Evolutionary conservation across 805 yeast species (phyloP).

Genomic region (Metschnikowia cubensis): DNA sequence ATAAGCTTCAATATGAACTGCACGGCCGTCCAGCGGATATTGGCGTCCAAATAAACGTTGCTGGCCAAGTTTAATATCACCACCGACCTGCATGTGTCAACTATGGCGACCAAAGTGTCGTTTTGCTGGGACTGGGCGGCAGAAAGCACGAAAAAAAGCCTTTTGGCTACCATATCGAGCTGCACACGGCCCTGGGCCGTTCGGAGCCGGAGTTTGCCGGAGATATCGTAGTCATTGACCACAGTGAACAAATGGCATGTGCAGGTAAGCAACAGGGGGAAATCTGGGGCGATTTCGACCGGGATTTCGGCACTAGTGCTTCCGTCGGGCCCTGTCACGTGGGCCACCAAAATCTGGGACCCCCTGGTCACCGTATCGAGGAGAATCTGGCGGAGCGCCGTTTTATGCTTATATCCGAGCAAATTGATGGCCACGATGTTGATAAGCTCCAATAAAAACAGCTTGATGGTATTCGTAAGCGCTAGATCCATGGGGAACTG

Average conservation of each 20-base stretch:
- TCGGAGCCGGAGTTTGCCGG: slow-evolving; percentile 25
- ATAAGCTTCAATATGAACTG: slow-evolving; percentile 25
- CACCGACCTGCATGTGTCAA: slow-evolving; percentile 27
- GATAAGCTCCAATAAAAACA: slow-evolving; percentile 32
- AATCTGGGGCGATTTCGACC: background rate
- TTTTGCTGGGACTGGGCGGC: slow-evolving; percentile 4
- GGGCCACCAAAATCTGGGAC: background rate
- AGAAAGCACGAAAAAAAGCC: slow-evolving; percentile 28
- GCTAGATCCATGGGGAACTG: slow-evolving; percentile 11
- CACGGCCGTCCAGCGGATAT: slow-evolving; percentile 25
- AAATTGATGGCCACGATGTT: slow-evolving; percentile 27
- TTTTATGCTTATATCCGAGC: slow-evolving; percentile 26
- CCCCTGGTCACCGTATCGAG: slow-evolving; percentile 18
- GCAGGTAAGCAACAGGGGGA: slow-evolving; percentile 7
- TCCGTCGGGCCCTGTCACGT: background rate
- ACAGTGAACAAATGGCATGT: slow-evolving; percentile 33
- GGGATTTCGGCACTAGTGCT: background rate
- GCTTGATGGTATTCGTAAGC: slow-evolving; percentile 24
- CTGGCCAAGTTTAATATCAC: slow-evolving; percentile 29
- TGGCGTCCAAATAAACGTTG: slow-evolving; percentile 24
- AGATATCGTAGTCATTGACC: slow-evolving; percentile 33
- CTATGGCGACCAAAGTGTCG: background rate
- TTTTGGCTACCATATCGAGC: slow-evolving; percentile 29
- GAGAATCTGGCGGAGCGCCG: slow-evolving; percentile 18
- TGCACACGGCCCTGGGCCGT: slow-evolving; percentile 21